phyloP scores from a whole-genome alignment of 495 filamentous ascomycete genomes.

The Talaromyces trachyspermus region DNA sequence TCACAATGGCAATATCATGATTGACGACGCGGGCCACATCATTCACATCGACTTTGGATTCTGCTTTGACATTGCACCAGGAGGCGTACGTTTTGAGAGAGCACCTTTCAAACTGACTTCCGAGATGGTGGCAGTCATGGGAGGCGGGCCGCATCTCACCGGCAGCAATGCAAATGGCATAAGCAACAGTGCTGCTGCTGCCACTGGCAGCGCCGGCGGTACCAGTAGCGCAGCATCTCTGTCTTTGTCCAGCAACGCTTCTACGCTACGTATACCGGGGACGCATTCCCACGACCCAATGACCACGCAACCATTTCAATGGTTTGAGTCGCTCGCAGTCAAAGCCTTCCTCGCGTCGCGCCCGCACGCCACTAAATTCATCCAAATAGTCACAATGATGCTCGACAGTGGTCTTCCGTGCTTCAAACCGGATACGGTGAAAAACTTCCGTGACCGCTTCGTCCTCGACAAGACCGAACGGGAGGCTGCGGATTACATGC shows the following conservation, averaged over 20 bases:
- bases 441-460: constrained; percentile 88
- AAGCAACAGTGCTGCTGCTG: neutral
- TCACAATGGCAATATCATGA: constrained; percentile 99
- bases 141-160: constrained; percentile 49
- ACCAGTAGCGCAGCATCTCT: neutral
- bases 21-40: constrained; percentile 94
- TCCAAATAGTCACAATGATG: constrained; percentile 88
- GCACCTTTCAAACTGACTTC: constrained; percentile 96
- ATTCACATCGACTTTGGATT: constrained; percentile 99
- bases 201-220: neutral
- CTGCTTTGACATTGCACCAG: constrained; percentile 97
- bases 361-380: constrained; percentile 76
- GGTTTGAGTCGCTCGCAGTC: constrained; percentile 93
- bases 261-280: constrained; percentile 22
- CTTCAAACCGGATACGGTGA: constrained; percentile 94
- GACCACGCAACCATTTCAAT: constrained; percentile 79
- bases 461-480: constrained; percentile 88
- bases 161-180: constrained; percentile 17
- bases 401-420: constrained; percentile 93
- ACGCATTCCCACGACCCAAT: constrained; percentile 40
- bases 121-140: constrained; percentile 99
- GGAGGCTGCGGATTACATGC: constrained; percentile 93
- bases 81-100: constrained; percentile 92
- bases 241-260: neutral
- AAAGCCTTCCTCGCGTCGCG: constrained; percentile 93